Percentiles rank a stretch among this genome's conserved stretches.
phyloP scores from a whole-genome alignment of 805 yeast species.

The Kockiozyma suomiensis region DNA sequence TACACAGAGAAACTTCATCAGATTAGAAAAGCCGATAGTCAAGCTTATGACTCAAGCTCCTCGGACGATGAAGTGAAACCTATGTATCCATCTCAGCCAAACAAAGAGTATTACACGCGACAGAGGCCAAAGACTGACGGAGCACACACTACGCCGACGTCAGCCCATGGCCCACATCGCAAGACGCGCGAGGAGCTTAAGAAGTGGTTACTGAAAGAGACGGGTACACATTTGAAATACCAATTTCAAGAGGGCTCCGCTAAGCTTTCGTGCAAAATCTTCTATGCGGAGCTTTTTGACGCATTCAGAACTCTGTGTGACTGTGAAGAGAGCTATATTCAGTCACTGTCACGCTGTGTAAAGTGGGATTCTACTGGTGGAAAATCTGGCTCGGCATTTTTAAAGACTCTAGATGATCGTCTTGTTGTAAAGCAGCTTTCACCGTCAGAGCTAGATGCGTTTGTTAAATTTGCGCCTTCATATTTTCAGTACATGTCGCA shows the following conservation, averaged over 20 bases:
- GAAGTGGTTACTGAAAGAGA: slow-evolving; percentile 70
- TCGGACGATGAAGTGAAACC: slow-evolving; percentile 26
- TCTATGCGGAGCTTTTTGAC: slow-evolving; percentile 94
- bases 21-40: slow-evolving; percentile 39
- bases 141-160: slow-evolving; percentile 12
- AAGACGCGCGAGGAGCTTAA: slow-evolving; percentile 50
- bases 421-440: slow-evolving; percentile 87
- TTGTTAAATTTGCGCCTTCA: slow-evolving; percentile 92
- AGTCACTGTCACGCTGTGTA: slow-evolving; percentile 87
- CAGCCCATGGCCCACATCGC: neutral
- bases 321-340: slow-evolving; percentile 71
- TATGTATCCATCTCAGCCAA: slow-evolving; percentile 12
- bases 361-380: slow-evolving; percentile 98
- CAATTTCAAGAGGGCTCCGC: slow-evolving; percentile 88
- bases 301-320: slow-evolving; percentile 88
- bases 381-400: slow-evolving; percentile 90
- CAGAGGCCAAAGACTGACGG: neutral
- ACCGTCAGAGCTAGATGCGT: slow-evolving; percentile 86
- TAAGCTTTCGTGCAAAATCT: slow-evolving; percentile 85
- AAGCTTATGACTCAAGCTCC: slow-evolving; percentile 7
- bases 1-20: slow-evolving; percentile 65
- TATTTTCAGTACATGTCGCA: slow-evolving; percentile 96
- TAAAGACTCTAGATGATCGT: slow-evolving; percentile 89
- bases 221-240: slow-evolving; percentile 87
- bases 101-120: slow-evolving; percentile 18